Conservation (phyloP, 2,329 filamentous ascomycete species). For the Penicillium griseofulvum region DNA sequence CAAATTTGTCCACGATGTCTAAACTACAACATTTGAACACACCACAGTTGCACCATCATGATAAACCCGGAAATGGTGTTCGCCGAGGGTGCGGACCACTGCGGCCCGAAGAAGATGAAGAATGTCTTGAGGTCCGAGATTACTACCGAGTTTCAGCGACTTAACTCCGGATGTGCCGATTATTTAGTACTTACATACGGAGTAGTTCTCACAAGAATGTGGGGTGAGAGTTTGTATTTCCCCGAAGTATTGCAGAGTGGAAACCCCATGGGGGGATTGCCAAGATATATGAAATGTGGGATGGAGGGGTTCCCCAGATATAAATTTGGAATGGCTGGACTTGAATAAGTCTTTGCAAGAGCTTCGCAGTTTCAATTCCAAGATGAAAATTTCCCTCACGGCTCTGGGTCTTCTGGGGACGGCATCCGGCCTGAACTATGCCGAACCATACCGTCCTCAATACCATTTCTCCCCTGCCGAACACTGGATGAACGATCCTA, state of each 20-base stretch:
- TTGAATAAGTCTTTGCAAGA: background rate
- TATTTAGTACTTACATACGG: no score
- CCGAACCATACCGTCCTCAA: slow-evolving; percentile 10
- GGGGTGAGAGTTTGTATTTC: slow-evolving; percentile 7
- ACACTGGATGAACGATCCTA: slow-evolving; percentile 21
- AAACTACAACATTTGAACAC: no score
- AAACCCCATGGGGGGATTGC: slow-evolving; percentile 12
- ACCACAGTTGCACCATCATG: no score
- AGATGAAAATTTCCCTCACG: background rate
- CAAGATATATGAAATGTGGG: background rate
- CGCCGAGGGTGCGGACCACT: no score
- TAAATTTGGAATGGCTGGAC: background rate
- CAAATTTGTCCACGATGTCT: no score
- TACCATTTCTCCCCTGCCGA: slow-evolving; percentile 9
- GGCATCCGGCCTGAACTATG: slow-evolving; percentile 6
- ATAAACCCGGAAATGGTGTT: no score
- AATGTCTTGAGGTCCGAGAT: background rate
- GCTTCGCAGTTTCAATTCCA: background rate
- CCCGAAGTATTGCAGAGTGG: slow-evolving; percentile 10
- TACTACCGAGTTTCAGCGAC: slow-evolving; percentile 9
- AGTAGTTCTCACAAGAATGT: background rate
- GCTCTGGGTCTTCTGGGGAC: slow-evolving; percentile 3
- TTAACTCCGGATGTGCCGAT: background rate
- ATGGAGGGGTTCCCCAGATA: background rate
- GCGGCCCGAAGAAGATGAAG: background rate